A percentile compares a stretch with the other conserved stretches of the same genome.
Conservation (phyloP, 2,329 filamentous ascomycete species). For the Pyrenochaeta sp. region DNA sequence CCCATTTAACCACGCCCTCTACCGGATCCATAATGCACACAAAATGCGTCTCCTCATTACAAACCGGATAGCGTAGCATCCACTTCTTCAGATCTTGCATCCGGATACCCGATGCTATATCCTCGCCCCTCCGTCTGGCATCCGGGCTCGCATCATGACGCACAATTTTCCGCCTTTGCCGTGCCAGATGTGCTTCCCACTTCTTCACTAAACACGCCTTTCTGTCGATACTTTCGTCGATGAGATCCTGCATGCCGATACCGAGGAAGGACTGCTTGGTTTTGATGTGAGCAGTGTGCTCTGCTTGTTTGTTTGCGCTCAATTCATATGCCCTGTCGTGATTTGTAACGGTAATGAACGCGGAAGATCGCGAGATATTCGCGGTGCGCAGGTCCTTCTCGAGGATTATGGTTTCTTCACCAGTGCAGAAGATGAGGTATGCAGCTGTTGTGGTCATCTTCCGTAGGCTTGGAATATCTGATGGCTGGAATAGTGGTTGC, state of each 20-base stretch:
- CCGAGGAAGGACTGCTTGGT: constrained; percentile 15
- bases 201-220: constrained; percentile 39
- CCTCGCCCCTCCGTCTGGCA: background rate
- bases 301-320: background rate
- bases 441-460: constrained; percentile 60
- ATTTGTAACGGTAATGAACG: constrained; percentile 67
- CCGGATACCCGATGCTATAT: constrained; percentile 27
- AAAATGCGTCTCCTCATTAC: constrained; percentile 68
- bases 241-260: constrained; percentile 34
- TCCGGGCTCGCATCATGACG: background rate
- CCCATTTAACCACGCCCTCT: constrained; percentile 58
- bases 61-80: constrained; percentile 62
- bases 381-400: constrained; percentile 65
- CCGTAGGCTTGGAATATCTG: constrained; percentile 19
- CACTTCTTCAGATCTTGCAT: constrained; percentile 55
- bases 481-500: background rate
- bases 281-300: constrained; percentile 14
- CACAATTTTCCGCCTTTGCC: constrained; percentile 16
- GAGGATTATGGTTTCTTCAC: constrained; percentile 57
- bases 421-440: constrained; percentile 66
- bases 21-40: constrained; percentile 65
- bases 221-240: constrained; percentile 47
- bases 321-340: constrained; percentile 54
- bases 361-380: constrained; percentile 53
- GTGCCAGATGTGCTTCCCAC: constrained; percentile 29